Base-by-base conservation (phyloP, 2,329 filamentous ascomycete genomes). In the Fusarium lyarnte region DNA sequence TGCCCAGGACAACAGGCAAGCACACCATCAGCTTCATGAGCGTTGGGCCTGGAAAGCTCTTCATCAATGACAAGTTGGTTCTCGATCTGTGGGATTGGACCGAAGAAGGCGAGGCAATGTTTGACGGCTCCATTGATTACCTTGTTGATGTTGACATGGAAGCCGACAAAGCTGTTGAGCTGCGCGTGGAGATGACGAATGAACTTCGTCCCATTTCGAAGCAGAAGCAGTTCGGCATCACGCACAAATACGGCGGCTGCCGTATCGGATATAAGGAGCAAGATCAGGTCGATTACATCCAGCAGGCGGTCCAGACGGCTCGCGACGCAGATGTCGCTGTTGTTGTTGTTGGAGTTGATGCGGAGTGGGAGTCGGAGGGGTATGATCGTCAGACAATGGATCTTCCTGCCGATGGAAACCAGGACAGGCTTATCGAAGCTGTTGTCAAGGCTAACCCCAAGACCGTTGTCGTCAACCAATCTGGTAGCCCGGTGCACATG, bases 301-400 rank as follows among this genome's bases (percentile, higher is more conserved):
- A 90, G 70, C 85, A 92, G 77, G 92, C 92, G 2, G 87, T 91
- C 8, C 85, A 88, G 25, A 84, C 86, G 4, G 92, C 92, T 13
- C 87, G 83, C 68, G 84, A 85, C 5, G 89, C 90, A 0, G 91
- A 93, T 75, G 89, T 92, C 19, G 91, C 91, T 5, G 83, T 94
- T 11, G 85, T 94, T 3, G 86, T 93, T 53, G 88, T 92, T 14
- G 92, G 92, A 3, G 84, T 93, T 2, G 91, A 93, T 78, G 88
- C 88, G 10, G 92, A 94, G 78, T 94, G 91, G 91, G 92, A 94
- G 77, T 92, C 91, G 4, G 92, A 93, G 79, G 91, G 91, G 3
- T 92, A 92, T 66, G 91, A 93, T 77, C 87, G 91, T 51, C 92
- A 92, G 78, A 93, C 93, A 74, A 85, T 94, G 69, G 92, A 92